These are phyloP conservation scores for Auriscalpium orientale DNA, from an alignment of 768 basidiomycete genomes.

Conservation along the genomic window DNA sequence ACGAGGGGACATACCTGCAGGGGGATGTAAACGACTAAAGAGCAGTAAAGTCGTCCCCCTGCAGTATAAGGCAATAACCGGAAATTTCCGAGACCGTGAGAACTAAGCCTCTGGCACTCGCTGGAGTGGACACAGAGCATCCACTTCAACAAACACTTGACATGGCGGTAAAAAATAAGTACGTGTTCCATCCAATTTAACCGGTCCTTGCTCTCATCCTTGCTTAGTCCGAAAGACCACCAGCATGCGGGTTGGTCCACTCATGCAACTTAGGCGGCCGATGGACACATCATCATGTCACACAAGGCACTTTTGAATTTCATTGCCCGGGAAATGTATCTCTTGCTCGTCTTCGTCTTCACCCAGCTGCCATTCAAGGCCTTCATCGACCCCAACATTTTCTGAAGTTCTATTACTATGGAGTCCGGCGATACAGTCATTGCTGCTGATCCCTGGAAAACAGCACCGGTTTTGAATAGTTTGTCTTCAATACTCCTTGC, in stretches of 20 bases:
- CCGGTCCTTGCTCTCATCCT: background rate
- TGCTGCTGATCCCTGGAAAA: background rate
- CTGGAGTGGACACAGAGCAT: too few species aligned
- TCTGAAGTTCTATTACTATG: background rate
- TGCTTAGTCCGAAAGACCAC: background rate
- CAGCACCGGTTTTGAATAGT: background rate
- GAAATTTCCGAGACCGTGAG: too few species aligned
- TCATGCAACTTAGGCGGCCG: background rate
- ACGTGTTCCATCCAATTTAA: background rate
- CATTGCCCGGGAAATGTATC: background rate
- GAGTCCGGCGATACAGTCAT: background rate
- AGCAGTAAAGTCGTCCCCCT: too few species aligned
- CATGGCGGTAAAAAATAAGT: background rate
- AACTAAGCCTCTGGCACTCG: too few species aligned
- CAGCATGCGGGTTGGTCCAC: background rate
- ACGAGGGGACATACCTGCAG: too few species aligned
- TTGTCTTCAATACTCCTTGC: background rate
- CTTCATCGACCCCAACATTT: background rate
- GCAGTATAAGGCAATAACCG: too few species aligned
- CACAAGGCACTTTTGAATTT: background rate
- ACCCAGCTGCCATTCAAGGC: background rate
- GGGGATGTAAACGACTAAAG: too few species aligned
- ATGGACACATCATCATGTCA: background rate
- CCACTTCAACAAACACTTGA: background rate
- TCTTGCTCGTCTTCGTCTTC: background rate